phyloP scores from a whole-genome alignment of 345 rosid species.

The Aegle marmelos region DNA sequence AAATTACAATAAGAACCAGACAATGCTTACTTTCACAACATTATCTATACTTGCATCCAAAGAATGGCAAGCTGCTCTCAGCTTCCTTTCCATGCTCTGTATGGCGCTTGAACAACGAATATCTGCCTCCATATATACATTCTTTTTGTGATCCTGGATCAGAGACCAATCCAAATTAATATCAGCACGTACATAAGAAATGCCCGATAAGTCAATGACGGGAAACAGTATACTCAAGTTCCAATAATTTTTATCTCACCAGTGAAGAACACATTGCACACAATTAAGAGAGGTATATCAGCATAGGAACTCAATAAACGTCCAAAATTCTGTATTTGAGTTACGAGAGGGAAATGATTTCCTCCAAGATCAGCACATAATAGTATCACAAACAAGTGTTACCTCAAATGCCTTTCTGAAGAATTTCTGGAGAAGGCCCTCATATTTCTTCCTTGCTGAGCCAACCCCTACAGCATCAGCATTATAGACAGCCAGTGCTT shows the following conservation, averaged over 20 bases:
- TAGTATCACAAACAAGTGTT: constrained; percentile 7
- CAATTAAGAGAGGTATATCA: not conserved
- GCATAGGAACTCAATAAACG: not conserved
- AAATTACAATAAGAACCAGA: not conserved
- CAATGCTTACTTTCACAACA: constrained; percentile 62
- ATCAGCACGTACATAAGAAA: not conserved
- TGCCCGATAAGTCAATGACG: not conserved
- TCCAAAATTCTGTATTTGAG: not conserved
- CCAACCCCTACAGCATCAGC: constrained; percentile 88
- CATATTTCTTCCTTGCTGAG: constrained; percentile 69
- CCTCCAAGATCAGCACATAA: not conserved
- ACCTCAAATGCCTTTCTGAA: constrained; percentile 87
- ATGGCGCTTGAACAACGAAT: constrained; percentile 61
- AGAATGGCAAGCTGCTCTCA: constrained; percentile 91
- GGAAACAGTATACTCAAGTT: not conserved
- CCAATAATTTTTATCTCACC: not conserved
- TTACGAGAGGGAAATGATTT: not conserved
- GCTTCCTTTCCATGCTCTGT: constrained; percentile 87
- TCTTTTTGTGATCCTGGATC: constrained; percentile 78
- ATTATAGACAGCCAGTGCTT: constrained; percentile 61
- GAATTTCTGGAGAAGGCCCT: constrained; percentile 82
- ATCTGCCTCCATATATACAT: constrained; percentile 89
- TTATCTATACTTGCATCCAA: constrained; percentile 74
- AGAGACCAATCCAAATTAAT: not conserved
- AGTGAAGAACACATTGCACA: not conserved